phyloP scores from a whole-genome alignment of 2,329 filamentous ascomycete genomes.

The Pseudopithomyces chartarum region DNA sequence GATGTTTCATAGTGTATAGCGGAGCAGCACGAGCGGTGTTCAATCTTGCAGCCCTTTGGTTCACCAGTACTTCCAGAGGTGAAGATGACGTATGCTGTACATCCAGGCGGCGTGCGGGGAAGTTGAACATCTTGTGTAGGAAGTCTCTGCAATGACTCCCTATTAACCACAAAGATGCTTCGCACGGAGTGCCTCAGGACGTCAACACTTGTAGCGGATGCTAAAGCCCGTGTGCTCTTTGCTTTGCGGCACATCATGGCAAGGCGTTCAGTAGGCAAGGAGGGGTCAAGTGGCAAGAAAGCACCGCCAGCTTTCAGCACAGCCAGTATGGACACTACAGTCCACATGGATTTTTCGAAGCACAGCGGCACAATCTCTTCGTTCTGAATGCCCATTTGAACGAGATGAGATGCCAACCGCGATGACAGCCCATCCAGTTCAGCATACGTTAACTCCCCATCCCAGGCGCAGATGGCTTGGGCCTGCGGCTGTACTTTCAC shows the following conservation, averaged over 20 bases:
- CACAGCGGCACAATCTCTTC: slow-evolving; percentile 7
- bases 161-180: no score
- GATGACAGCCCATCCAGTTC: slow-evolving; percentile 10
- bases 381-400: slow-evolving; percentile 3
- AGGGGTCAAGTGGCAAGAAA: slow-evolving; percentile 26
- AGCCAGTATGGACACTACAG: slow-evolving; percentile 45
- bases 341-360: slow-evolving; percentile 26
- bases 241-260: no score
- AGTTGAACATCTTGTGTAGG: no score
- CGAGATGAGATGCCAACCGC: slow-evolving; percentile 7
- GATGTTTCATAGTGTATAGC: no score
- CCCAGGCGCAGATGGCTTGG: slow-evolving; percentile 14
- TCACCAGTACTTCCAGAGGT: slow-evolving; percentile 58
- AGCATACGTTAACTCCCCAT: slow-evolving; percentile 9
- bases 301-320: slow-evolving; percentile 48
- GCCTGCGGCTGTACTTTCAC: not conserved
- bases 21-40: slow-evolving; percentile 26
- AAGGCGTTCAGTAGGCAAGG: no score
- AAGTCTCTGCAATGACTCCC: no score
- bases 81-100: slow-evolving; percentile 53
- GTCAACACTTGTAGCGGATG: no score
- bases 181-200: no score
- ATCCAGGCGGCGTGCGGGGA: no score
- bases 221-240: not conserved
- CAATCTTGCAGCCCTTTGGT: slow-evolving; percentile 54